Evolutionary conservation across 129 eudicot genomes (phyloP).

Genomic region (Daucus carota): DNA sequence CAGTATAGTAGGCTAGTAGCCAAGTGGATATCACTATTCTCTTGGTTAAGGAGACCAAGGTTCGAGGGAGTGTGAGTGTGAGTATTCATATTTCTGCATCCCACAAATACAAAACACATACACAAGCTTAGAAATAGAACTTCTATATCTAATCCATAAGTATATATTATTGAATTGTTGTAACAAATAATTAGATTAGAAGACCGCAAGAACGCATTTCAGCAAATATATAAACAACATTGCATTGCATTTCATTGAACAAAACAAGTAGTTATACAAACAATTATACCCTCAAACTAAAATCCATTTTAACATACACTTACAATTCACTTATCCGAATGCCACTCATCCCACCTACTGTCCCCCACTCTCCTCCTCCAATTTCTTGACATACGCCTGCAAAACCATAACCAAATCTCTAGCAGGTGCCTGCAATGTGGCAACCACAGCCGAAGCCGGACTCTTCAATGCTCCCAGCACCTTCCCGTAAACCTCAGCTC

Average conservation of each 20-base stretch:
- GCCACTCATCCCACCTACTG: conserved; percentile 13
- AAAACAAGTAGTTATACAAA: conserved; percentile 5
- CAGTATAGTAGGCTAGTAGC: not conserved
- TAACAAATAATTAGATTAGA: not conserved
- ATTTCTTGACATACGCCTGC: conserved; percentile 74
- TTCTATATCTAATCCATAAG: not conserved
- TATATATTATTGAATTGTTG: no score
- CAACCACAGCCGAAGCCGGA: conserved; percentile 74
- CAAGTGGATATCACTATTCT: not conserved
- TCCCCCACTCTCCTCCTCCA: conserved; percentile 64
- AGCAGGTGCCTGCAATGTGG: conserved; percentile 84
- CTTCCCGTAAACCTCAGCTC: conserved; percentile 72
- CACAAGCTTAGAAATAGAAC: not conserved
- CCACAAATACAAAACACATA: not conserved
- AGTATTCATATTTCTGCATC: not conserved
- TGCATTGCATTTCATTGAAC: not conserved
- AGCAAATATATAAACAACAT: conserved; percentile 3
- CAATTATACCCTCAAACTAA: not conserved
- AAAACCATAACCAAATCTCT: conserved; percentile 67
- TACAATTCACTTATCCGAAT: conserved; percentile 13
- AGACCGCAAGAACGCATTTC: not conserved
- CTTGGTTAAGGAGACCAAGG: not conserved
- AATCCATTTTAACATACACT: conserved; percentile 11
- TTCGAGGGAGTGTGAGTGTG: not conserved
- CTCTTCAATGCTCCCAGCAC: conserved; percentile 58